Evolutionary conservation across 805 yeast species (phyloP).

Genomic region (Candida cerambycidarum): DNA sequence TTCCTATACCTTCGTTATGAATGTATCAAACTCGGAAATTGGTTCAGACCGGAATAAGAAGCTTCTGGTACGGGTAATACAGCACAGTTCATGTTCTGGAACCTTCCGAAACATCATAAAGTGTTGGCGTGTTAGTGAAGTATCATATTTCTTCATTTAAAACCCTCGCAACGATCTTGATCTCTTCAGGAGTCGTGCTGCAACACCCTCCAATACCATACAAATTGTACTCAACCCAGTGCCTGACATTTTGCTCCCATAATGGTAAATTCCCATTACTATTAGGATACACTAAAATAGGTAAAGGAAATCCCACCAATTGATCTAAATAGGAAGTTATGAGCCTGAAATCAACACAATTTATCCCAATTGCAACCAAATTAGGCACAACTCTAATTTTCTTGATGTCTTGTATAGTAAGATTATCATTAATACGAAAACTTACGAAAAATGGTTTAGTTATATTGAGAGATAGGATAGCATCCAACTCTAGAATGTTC

Average conservation of each 20-base stretch:
- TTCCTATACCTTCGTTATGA: too few species aligned
- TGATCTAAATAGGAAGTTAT: slow-evolving; percentile 38
- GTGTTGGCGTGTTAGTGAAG: too few species aligned
- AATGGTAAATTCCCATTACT: slow-evolving; percentile 36
- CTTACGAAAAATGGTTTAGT: slow-evolving; percentile 47
- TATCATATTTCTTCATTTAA: too few species aligned
- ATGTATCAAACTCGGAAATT: too few species aligned
- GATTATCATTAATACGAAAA: slow-evolving; percentile 25
- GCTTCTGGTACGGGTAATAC: too few species aligned
- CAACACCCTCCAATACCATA: slow-evolving; percentile 73
- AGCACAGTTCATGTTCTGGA: too few species aligned
- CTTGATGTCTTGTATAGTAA: not conserved
- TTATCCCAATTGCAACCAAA: slow-evolving; percentile 60
- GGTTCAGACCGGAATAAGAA: too few species aligned
- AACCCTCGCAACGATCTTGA: not conserved
- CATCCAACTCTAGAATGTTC: slow-evolving; percentile 53
- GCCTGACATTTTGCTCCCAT: slow-evolving; percentile 22
- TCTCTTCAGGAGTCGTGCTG: slow-evolving; percentile 54
- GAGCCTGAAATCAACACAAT: slow-evolving; percentile 55
- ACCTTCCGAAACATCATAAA: too few species aligned
- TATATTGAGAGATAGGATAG: slow-evolving; percentile 31
- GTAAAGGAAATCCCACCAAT: slow-evolving; percentile 21
- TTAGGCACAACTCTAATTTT: slow-evolving; percentile 12
- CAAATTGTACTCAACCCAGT: slow-evolving; percentile 27
- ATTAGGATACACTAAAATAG: slow-evolving; percentile 68